A percentile compares a stretch with the other conserved stretches of the same genome.
Evolutionary conservation across 148 eudicot genomes (phyloP).

Genomic region (Rhododendron williamsianum): DNA sequence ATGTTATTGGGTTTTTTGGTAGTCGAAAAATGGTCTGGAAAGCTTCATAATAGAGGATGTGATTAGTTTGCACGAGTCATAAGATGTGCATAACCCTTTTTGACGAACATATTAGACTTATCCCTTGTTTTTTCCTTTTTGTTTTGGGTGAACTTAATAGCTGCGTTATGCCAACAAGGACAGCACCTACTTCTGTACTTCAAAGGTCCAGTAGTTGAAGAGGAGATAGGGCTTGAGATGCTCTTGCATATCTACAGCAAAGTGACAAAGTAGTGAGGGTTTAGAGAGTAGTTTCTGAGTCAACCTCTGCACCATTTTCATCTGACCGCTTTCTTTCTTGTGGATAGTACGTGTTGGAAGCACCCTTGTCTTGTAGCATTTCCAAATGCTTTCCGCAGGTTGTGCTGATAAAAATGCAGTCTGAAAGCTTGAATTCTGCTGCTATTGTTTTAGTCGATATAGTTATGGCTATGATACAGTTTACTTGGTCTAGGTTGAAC

Average conservation of each 20-base stretch:
- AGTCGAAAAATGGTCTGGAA: too few species aligned
- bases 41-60: too few species aligned
- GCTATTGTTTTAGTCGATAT: not conserved
- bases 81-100: too few species aligned
- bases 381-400: not conserved
- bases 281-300: not conserved
- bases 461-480: too few species aligned
- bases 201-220: too few species aligned
- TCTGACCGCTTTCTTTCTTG: not conserved
- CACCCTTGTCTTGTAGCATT: not conserved
- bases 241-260: not conserved
- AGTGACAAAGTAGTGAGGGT: not conserved
- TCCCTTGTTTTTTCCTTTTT: too few species aligned
- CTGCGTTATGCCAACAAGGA: too few species aligned
- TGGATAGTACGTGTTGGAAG: not conserved
- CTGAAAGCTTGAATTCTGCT: not conserved
- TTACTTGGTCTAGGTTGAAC: not conserved
- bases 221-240: not conserved
- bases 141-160: too few species aligned
- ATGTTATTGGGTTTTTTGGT: too few species aligned
- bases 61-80: too few species aligned
- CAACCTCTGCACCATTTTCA: not conserved
- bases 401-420: not conserved
- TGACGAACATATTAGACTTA: too few species aligned
- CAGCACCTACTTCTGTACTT: too few species aligned